Base-by-base conservation (phyloP, 2,329 filamentous ascomycete species). In the Lecanicillium sp. region DNA sequence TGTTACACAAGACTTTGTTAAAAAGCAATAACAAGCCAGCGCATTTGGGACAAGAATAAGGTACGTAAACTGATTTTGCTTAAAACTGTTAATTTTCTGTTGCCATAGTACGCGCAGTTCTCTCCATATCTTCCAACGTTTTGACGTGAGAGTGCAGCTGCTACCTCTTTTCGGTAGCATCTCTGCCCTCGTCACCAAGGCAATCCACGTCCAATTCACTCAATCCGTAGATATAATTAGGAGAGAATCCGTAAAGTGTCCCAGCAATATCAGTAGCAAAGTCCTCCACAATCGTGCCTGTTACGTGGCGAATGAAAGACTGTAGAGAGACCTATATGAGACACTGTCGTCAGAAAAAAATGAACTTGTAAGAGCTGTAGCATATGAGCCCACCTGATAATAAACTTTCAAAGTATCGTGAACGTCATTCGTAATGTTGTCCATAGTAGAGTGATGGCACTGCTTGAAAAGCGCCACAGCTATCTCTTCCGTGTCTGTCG, bases 351-450 rank as follows among this genome's bases (percentile, higher is more conserved):
- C n/a, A n/a, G n/a, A n/a, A n/a, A n/a, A 36, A 15, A 7, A 20
- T 14, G 17, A 44, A 5, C 15, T 15, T 23, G 14, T 17, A 1
- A n/a, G 10, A 29, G 14, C 36, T n/a, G 37, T 14, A 40, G 3
- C 14, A 15, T 2, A 5, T 0, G 5, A 15, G 33, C 54, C 26
- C 57, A 66, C 64, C 55, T 67, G 54, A 33, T 68, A 68, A 15
- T 69, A 69, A 0, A 63, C 62, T 26, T 62, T 65, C 9, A 68
- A 53, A 1, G 65, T 51, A 26, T 68, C 65, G 24, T 69, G 65
- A 0, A 68, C 60, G 14, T 66, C 62, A 5, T 62, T 36, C 9
- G 59, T 48, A 44, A 62, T 64, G 30, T 64, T 67, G 7, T 58
- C 51, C 2, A 42, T 7, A 1, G 54, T 29, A 2, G 48, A 55